Base-by-base conservation (phyloP, 2,329 filamentous ascomycete genomes). In the Cordyceps cateniannulata region DNA sequence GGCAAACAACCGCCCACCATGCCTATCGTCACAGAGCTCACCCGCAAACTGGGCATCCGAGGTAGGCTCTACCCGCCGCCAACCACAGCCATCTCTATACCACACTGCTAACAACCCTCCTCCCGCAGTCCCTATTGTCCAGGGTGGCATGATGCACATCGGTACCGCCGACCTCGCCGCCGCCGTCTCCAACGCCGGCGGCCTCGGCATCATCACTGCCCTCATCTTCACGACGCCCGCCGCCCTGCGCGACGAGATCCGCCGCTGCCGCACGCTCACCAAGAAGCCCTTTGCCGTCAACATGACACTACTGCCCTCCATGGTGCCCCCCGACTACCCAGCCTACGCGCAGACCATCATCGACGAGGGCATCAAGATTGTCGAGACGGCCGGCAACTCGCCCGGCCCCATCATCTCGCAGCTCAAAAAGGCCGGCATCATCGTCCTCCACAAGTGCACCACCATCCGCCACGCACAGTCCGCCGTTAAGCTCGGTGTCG, bases 391-490 rank as follows among this genome's bases (percentile, higher is more conserved):
- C 1, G 92, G 92, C 59, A 96, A 96, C 79, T 81, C 77, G 56
- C 95, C 95, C 0, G 95, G 92, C 1, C 92, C 93, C 3, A 88
- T 99, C 65, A 98, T 99, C 74, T 81, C 85, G 71, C 85, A 91
- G 79, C 83, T 99, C 59, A 99, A 98, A 79, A 83, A 83, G 63
- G 89, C 87, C 6, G 86, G 85, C 61, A 84, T 85, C 69, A 93
- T 84, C 60, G 86, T 99, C 68, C 79, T 99, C 61, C 95, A 99
- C 84, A 99, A 99, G 79, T 98, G 95, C 81, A 99, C 95, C 9
- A 96, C 91, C 5, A 96, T 99, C 76, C 82, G 92, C 60, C 95
- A 99, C 73, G 95, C 95, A 22, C 85, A 91, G 74, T 92, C 89
- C 66, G 95, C 95, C 53, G 83, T 96, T 62, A 96, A 96, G 76